A percentile compares a stretch with the other conserved stretches of the same genome.
phyloP scores from a whole-genome alignment of 2,329 filamentous ascomycete species.

The Xylaria sp. region DNA sequence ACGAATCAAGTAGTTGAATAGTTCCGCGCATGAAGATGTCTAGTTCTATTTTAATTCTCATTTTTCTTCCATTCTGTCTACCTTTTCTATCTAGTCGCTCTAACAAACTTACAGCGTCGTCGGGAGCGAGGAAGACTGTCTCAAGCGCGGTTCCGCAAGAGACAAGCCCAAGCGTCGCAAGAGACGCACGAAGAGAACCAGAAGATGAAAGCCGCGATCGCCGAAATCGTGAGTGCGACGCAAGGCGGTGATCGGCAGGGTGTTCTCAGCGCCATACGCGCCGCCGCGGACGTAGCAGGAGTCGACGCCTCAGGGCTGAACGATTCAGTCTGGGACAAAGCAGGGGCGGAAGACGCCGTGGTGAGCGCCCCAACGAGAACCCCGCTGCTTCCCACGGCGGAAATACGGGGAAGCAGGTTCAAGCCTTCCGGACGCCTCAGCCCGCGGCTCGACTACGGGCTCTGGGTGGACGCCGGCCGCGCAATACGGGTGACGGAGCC shows the following conservation, averaged over 20 bases:
- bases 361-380: not conserved
- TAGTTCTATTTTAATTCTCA: too few relatives aligned
- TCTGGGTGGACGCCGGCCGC: constrained; percentile 33
- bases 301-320: constrained; percentile 17
- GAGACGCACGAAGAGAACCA: constrained; percentile 33
- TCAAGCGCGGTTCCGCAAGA: constrained; percentile 42
- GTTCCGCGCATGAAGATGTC: too few relatives aligned
- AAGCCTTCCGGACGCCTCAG: constrained; percentile 5
- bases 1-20: too few relatives aligned
- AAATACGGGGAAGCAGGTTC: not conserved
- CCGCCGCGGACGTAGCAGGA: constrained; percentile 30
- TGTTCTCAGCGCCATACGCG: constrained; percentile 27
- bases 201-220: constrained; percentile 32
- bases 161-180: constrained; percentile 32
- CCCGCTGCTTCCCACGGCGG: too few relatives aligned
- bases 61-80: too few relatives aligned
- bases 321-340: not conserved
- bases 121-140: constrained; percentile 41
- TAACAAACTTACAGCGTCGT: constrained; percentile 32
- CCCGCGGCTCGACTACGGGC: constrained; percentile 29
- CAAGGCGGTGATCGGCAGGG: constrained; percentile 23
- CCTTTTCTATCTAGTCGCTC: too few relatives aligned
- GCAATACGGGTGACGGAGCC: constrained; percentile 28
- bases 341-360: not conserved
- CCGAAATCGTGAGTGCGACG: constrained; percentile 27